Base-by-base conservation (phyloP, 225 moss, liverwort and hornwort species). In the Climacium dendroides region DNA sequence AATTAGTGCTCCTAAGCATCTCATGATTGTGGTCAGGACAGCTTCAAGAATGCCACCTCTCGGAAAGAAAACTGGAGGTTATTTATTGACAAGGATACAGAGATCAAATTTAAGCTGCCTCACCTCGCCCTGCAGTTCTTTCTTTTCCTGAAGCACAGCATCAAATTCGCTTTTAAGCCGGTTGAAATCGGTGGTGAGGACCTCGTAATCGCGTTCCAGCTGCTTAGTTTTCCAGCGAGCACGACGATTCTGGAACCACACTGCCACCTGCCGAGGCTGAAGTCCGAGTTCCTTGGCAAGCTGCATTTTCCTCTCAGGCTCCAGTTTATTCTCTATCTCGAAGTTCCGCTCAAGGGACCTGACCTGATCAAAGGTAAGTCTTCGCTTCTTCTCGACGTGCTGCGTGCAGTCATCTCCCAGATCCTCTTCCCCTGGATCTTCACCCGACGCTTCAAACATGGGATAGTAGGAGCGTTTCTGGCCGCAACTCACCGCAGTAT, bases 161-260 rank as follows among this genome's bases (percentile, higher is more conserved):
- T 92, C 93, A 85, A 90, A 95, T 55, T 95, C 95, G 24, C 89
- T 90, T 75, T 99, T 99, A 55, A 99, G 95, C 58, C 90, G 86
- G 78, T 99, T 95, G 86, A 94, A 97, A 81, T 99, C 96, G 67
- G 93, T 74, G 90, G 92, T 96, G 84, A 99, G 95, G 70, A 96
- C 91, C 80, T 99, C 98, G 82, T 94, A 99, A 89, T 99, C 98
- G 29, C 95, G 94, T 86, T 99, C 98, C 58, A 99, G 84, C 91
- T 99, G 97, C 88, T 99, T 99, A n/a, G 96, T 97, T 89, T 99
- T 99, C 97, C 98, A 97, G 83, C 98, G 96, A 22, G 98, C 98
- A 48, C 98, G 98, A 72, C 98, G 98, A 80, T 99, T 99, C 87
- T 99, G 98, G 88, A 99, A 99, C 98, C 98, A 99, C 65, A 99